Evolutionary conservation across 495 filamentous ascomycete species (phyloP), one percentile per base, ranked within the genome.

Genomic region (Aspergillus conjunctus): DNA sequence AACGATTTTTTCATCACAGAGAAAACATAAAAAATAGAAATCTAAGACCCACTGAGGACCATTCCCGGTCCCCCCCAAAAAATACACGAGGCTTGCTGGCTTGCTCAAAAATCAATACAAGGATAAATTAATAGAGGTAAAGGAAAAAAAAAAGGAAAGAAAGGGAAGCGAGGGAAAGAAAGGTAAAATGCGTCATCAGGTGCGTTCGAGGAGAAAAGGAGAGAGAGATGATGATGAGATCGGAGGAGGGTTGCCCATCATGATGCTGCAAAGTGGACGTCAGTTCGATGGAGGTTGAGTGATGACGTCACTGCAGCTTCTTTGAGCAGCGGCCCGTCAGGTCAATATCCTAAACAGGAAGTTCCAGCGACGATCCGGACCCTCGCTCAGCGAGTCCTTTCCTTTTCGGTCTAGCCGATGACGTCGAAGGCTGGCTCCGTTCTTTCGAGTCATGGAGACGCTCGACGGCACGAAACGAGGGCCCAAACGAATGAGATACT

Each of bases 371-470:
- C 53, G 61, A 68, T 66, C 61, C 44, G 60, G 54, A 18, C 49
- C 57, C 46, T 31, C 18, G 51, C 57, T 58, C 63, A 26, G 62
- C 54, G 58, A 46, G 39, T 61, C 57, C 53, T 65, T 69, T 60
- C 67, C 64, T 14, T 54, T 64, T 30, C 20, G 62, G 65, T 5
- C 20, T 50, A 46, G 56, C 14, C 45, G n/a, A 66, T 71, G 68
- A 71, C 68, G 58, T 71, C 66, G 56, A 49, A 63, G 68, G 66
- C 63, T 63, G 54, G 50, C 49, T 43, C 37, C 58, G 58, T 67
- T 60, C 63, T 66, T 21, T 64, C 58, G 58, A 64, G 51, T 69
- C 63, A 61, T 59, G 31, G 12, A 37, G 12, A 10, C 17, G n/a
- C 17, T 51, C 21, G 7, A 18, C 44, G 41, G 20, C 46, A 22